Evolutionary conservation across 176 grass and related monocot species (phyloP).

Genomic region (Ananas comosus): DNA sequence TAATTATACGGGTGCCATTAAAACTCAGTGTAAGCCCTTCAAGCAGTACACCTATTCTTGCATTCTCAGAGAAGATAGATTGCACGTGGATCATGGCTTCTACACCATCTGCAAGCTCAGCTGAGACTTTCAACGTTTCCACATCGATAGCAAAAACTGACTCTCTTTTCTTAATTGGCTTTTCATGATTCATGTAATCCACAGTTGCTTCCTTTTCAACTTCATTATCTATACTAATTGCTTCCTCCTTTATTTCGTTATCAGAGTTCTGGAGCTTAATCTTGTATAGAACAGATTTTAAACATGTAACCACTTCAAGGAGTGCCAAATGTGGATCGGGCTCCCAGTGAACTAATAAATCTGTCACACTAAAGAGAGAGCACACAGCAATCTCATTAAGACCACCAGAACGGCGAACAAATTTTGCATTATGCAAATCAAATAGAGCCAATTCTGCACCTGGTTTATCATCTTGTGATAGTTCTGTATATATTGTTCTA

Average conservation of each 20-base stretch:
- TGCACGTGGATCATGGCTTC: constrained; percentile 70
- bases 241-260: constrained; percentile 59
- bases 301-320: constrained; percentile 50
- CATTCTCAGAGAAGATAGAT: constrained; percentile 97
- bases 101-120: constrained; percentile 85
- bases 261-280: constrained; percentile 49
- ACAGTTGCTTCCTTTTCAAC: constrained; percentile 32
- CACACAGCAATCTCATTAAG: constrained; percentile 56
- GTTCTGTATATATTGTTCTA: constrained; percentile 52
- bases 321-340: constrained; percentile 83
- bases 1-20: constrained; percentile 59
- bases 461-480: constrained; percentile 46
- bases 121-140: constrained; percentile 79
- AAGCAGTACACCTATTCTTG: constrained; percentile 85
- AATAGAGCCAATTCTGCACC: constrained; percentile 44
- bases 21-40: constrained; percentile 63
- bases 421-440: constrained; percentile 75
- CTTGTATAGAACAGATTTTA: constrained; percentile 66
- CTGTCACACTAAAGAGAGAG: constrained; percentile 76
- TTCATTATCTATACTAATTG: constrained; percentile 29
- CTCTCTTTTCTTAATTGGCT: constrained; percentile 58
- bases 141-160: constrained; percentile 86
- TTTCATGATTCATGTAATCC: constrained; percentile 44
- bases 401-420: constrained; percentile 73
- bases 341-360: constrained; percentile 61